Percentiles rank a stretch among this genome's conserved stretches.
Conservation (phyloP, 2,329 filamentous ascomycete genomes). For the Domatiomyces catenatus region DNA sequence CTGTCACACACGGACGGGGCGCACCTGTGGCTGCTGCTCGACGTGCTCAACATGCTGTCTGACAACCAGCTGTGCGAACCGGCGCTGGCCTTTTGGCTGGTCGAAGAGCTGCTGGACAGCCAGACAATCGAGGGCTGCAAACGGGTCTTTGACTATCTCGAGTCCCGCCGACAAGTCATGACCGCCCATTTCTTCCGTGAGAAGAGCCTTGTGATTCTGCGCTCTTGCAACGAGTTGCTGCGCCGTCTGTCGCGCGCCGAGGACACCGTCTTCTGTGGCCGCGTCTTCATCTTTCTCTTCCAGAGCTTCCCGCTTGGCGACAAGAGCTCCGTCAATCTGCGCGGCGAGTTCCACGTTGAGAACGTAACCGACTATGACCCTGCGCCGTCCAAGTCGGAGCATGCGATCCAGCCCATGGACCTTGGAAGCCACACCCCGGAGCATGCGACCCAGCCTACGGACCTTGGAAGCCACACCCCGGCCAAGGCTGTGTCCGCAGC, state of each 20-base stretch:
- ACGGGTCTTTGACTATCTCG: constrained; percentile 84
- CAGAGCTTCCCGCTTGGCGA: constrained; percentile 94
- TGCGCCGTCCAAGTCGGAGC: constrained; percentile 23
- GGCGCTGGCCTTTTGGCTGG: constrained; percentile 70
- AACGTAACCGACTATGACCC: constrained; percentile 80
- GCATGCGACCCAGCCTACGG: no score
- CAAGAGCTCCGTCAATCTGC: constrained; percentile 89
- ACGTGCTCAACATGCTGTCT: constrained; percentile 76
- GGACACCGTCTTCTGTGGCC: constrained; percentile 90
- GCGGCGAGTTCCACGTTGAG: constrained; percentile 89
- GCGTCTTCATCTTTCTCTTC: constrained; percentile 97
- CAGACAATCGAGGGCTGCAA: constrained; percentile 88
- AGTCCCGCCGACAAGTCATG: constrained; percentile 78
- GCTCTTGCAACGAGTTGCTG: constrained; percentile 90
- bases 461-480: constrained; percentile 27
- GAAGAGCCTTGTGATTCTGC: constrained; percentile 77
- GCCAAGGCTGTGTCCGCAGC: constrained; percentile 23
- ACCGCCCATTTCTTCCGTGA: constrained; percentile 64
- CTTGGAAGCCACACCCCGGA: constrained; percentile 21
- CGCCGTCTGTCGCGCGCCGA: constrained; percentile 85
- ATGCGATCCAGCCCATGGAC: constrained; percentile 53
- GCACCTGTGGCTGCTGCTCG: constrained; percentile 81
- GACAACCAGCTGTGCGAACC: constrained; percentile 60
- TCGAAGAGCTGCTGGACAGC: constrained; percentile 90
- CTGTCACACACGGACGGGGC: constrained; percentile 69